Conservation (phyloP, 2,329 filamentous ascomycete genomes). For the Thelonectria rubi region DNA sequence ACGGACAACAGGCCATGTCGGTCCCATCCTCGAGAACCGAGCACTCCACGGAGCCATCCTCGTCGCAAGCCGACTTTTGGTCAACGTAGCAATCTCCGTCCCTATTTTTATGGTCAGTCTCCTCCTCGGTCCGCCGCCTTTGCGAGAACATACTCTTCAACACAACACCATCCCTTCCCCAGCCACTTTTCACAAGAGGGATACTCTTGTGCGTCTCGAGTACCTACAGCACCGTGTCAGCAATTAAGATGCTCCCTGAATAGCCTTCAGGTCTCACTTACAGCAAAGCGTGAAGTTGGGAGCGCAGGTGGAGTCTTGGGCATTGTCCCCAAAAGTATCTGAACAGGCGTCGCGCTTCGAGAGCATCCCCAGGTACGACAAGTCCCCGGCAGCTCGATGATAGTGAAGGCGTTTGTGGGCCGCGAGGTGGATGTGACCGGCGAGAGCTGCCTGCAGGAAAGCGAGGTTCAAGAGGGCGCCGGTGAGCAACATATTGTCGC, state of each 20-base stretch:
- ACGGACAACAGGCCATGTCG: slow-evolving; percentile 25
- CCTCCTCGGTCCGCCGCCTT: too few species aligned
- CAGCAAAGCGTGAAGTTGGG: slow-evolving; percentile 30
- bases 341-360: slow-evolving; percentile 29
- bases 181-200: slow-evolving; percentile 30
- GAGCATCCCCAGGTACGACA: slow-evolving; percentile 28
- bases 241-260: not conserved
- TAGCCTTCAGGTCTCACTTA: not conserved
- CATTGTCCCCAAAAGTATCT: slow-evolving; percentile 27
- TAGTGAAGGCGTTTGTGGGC: slow-evolving; percentile 26
- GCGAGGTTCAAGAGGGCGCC: slow-evolving; percentile 3
- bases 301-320: slow-evolving; percentile 27
- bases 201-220: slow-evolving; percentile 16
- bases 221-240: slow-evolving; percentile 18
- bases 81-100: slow-evolving; percentile 30
- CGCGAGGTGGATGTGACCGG: slow-evolving; percentile 18
- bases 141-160: slow-evolving; percentile 22
- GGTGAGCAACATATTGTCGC: slow-evolving; percentile 5
- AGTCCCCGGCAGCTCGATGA: slow-evolving; percentile 20
- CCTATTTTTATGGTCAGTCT: slow-evolving; percentile 13
- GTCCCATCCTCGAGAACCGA: slow-evolving; percentile 21
- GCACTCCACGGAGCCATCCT: slow-evolving; percentile 25
- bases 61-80: slow-evolving; percentile 25
- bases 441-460: slow-evolving; percentile 10
- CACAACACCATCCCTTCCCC: slow-evolving; percentile 32